Evolutionary conservation across 177 flowering plant genomes (phyloP), one percentile per base, ranked within the genome.

Genomic region (Vitis hybrid): DNA sequence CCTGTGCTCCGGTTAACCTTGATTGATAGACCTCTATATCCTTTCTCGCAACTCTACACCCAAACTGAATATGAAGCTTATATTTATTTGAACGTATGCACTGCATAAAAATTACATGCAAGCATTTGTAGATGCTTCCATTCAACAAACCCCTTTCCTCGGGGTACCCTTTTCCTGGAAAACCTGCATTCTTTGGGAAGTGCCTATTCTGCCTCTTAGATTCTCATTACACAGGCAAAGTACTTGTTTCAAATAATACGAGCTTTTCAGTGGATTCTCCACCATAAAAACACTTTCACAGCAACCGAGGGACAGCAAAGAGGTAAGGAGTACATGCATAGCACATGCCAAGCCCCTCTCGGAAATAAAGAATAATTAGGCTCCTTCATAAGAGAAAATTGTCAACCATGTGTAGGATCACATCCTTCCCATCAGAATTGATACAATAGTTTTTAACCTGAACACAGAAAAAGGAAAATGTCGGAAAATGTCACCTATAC

Each of bases 371-470:
- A 61, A 12, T 13, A 46, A 9, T 9, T 48, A n/a, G 46, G 35
- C 32, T 24, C 21, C 9, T 62, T 71, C 78, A 89, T 49, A 87
- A 58, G 8, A 74, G 75, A 76, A 94, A 94, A 76, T 86, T 83
- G 82, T 94, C 97, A 52, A 88, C 60, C 90, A 89, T 81, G 74
- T 94, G 97, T 74, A 75, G 80, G 72, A 94, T 71, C 40, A 94
- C 97, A 66, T 92, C 95, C 0, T 82, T 84, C 10, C 98, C 98
- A 68, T 81, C 88, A 24, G 85, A 85, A 76, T 88, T 79, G 52
- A 89, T 76, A 6, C 71, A 80, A 49, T 83, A 69, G 21, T 60
- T 85, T 64, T 89, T 84, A n/a, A 94, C 98, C 98, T 94, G 88
- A 57, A 74, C 4, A 56, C 3, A 71, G 65, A 51, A 13, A 48